These are phyloP conservation scores for Epichloe bromicola DNA, from an alignment of 2,329 filamentous ascomycete genomes.

Conservation along the genomic window DNA sequence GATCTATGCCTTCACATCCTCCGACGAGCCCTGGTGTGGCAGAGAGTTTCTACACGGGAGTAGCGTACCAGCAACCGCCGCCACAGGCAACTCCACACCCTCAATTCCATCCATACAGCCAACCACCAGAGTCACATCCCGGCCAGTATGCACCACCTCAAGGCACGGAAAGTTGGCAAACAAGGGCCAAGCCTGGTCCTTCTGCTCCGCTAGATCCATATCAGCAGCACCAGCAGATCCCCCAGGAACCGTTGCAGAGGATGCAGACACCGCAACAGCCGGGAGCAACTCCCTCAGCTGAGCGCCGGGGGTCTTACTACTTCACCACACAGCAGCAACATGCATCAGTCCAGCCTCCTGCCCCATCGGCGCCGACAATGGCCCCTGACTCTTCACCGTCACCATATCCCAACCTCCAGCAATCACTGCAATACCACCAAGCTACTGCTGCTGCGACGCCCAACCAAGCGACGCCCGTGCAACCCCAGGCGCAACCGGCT, in stretches of 20 bases:
- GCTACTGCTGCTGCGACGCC: constrained; percentile 27
- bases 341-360: constrained; percentile 15
- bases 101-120: constrained; percentile 31
- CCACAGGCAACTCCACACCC: constrained; percentile 22
- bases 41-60: constrained; percentile 74
- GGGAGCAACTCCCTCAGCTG: constrained; percentile 21
- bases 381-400: constrained; percentile 31
- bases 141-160: constrained; percentile 34
- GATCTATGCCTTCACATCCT: constrained; percentile 47
- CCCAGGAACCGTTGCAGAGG: constrained; percentile 14
- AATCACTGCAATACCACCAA: constrained; percentile 31
- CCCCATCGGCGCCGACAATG: constrained; percentile 24
- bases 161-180: constrained; percentile 39
- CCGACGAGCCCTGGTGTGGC: constrained; percentile 38
- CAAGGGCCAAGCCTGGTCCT: constrained; percentile 23
- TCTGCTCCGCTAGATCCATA: constrained; percentile 22
- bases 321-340: constrained; percentile 29
- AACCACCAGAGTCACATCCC: constrained; percentile 25
- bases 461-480: constrained; percentile 19
- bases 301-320: constrained; percentile 47
- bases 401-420: constrained; percentile 40
- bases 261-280: constrained; percentile 19
- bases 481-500: constrained; percentile 15
- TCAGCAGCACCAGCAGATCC: constrained; percentile 12
- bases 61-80: constrained; percentile 26